Base-by-base conservation (phyloP, 164 flowering plant species). In the Piper longum region DNA sequence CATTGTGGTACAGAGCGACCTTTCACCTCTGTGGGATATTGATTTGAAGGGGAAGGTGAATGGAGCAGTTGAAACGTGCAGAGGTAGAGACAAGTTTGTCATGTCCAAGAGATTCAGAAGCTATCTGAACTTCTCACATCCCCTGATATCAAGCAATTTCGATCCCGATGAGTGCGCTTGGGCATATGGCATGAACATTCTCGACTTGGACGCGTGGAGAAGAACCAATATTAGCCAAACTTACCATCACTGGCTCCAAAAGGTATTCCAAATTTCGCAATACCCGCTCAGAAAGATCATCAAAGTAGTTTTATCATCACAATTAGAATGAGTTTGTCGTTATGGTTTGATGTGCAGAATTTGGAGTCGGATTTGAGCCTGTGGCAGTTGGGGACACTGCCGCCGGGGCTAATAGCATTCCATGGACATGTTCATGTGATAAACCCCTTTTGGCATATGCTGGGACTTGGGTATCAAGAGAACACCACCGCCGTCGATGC, bases 131-230 rank as follows among this genome's bases (percentile, higher is more conserved):
- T 95, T 95, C 68, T 88, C 97, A 6, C 95, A 95, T 69, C 97
- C 96, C 4, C 41, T 91, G 68, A 85, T 95, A 67, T 62, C 81
- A 4, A 62, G 77, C 36, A 84, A 72, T 59, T 95, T 95, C 12
- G 71, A 90, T 69, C 91, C 96, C 2, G 65, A 82, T 41, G 87
- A 88, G 74, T 95, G 99, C 70, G 99, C 96, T 3, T 95, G 99
- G 99, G 99, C 99, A 19, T 95, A 95, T 67, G 99, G 97, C 41
- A 91, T 95, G 97, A 95, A 93, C 69, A 78, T 93, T 41, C 90
- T 93, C 55, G 96, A 93, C 72, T 77, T 93, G 0, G 80, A 82
- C 39, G 96, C 88, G 45, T 93, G 99, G 99, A 82, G 96, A 67
- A 87, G 76, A 67, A 84, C 91, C 48, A 85, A 93, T 71, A 88